These are phyloP conservation scores for Microbotryomycetes sp. DNA, from an alignment of 1,284 basidiomycete species.

Conservation along the genomic window DNA sequence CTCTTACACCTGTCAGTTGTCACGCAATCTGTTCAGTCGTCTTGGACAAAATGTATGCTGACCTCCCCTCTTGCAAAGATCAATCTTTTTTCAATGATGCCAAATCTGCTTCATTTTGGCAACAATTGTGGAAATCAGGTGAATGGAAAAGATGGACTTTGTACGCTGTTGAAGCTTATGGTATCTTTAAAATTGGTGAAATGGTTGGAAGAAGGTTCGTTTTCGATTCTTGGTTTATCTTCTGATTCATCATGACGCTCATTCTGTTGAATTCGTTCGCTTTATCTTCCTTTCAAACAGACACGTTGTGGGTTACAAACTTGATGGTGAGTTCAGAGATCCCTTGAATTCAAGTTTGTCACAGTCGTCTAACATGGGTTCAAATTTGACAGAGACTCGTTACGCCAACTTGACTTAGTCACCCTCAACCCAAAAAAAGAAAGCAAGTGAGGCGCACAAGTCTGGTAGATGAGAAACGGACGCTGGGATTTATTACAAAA, in stretches of 20 bases:
- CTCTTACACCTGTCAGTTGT: constrained; percentile 48
- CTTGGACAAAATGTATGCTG: neutral
- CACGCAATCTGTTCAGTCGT: neutral
- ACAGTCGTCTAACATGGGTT: too few species aligned
- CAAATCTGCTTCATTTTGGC: constrained; percentile 62
- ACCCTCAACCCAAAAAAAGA: neutral
- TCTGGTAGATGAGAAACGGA: neutral
- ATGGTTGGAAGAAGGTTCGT: constrained; percentile 71
- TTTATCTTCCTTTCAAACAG: constrained; percentile 9
- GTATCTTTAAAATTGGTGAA: constrained; percentile 87
- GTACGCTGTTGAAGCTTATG: constrained; percentile 82
- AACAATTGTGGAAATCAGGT: constrained; percentile 60
- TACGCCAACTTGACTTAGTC: neutral
- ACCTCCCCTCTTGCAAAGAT: constrained; percentile 47
- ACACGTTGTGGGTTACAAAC: constrained; percentile 69
- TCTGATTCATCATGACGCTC: neutral
- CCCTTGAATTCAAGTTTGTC: too few species aligned
- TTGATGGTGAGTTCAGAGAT: constrained; percentile 16
- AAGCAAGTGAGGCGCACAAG: neutral
- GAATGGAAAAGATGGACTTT: constrained; percentile 68
- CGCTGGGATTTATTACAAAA: neutral
- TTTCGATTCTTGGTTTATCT: neutral
- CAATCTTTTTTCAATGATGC: constrained; percentile 64
- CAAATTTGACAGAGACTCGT: neutral
- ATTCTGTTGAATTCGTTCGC: neutral